phyloP scores from a whole-genome alignment of 2,329 filamentous ascomycete species.

The Phyllosticta citrichinensis region DNA sequence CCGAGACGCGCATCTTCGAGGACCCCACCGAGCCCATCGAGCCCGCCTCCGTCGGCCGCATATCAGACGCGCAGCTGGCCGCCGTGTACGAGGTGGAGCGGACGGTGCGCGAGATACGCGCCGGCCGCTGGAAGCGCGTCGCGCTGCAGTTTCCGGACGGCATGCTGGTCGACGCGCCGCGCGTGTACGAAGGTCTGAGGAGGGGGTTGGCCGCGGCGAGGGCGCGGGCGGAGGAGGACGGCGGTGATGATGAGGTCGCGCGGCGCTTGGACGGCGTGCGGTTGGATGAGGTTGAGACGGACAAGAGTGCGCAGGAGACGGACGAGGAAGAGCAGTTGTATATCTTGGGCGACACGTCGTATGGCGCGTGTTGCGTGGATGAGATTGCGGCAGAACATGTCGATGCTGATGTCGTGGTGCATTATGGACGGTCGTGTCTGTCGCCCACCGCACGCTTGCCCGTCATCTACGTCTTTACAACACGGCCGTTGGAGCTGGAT shows the following conservation, averaged over 20 bases:
- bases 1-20: conserved; percentile 51
- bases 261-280: not conserved
- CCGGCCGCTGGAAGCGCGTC: conserved; percentile 61
- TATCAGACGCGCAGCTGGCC: conserved; percentile 59
- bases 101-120: conserved; percentile 66
- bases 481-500: conserved; percentile 55
- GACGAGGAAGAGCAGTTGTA: conserved; percentile 47
- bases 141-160: conserved; percentile 93
- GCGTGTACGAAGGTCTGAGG: conserved; percentile 60
- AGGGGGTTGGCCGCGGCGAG: conserved; percentile 32
- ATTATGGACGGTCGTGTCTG: conserved; percentile 87
- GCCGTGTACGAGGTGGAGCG: conserved; percentile 76
- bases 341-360: conserved; percentile 90
- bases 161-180: conserved; percentile 78
- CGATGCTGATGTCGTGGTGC: conserved; percentile 80
- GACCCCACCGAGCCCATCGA: conserved; percentile 37
- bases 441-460: conserved; percentile 81
- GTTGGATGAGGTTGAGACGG: not conserved
- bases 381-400: conserved; percentile 94
- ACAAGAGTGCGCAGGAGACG: not conserved
- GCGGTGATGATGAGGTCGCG: not conserved
- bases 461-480: conserved; percentile 85
- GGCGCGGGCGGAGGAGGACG: not conserved
- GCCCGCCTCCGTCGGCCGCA: conserved; percentile 21
- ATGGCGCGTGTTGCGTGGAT: conserved; percentile 93